Evolutionary conservation across 2,329 filamentous ascomycete genomes (phyloP), one percentile per base, ranked within the genome.

Genomic region (Scedosporium minutisporum): DNA sequence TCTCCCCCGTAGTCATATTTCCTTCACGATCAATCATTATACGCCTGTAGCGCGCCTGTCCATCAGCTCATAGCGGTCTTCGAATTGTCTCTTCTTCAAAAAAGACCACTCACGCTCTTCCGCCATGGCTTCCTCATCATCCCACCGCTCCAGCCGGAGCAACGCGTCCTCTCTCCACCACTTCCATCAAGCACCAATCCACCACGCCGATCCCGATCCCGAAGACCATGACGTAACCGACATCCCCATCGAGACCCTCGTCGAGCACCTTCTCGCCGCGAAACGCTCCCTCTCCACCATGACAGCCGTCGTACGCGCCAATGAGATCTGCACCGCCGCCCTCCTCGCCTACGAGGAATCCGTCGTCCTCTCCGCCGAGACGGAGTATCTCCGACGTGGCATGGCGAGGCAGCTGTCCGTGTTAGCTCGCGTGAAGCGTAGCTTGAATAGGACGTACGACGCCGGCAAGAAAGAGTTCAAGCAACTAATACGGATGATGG

Each of bases 261-360:
- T 97, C 63, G 84, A 86, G 61, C 87, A 96, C 75, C 87, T 97
- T 42, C 85, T 97, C 48, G 87, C 89, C 33, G 90, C 93, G 7
- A 97, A 97, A 73, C 86, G 91, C 55, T 93, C 93, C 1, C 82
- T 97, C 4, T 90, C 89, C 16, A 91, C 91, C 10, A 92, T 96
- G 72, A 85, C 82, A 51, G 87, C 90, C 64, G 91, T 97, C 60
- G 87, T 90, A 71, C 89, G 90, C 64, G 93, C 92, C 66, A 93
- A 95, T 71, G 89, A 96, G 70, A 87, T 97, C 63, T 89, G 95
- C 55, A 91, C 85, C 21, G 80, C 84, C 14, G 91, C 92, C 4
- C 87, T 91, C 41, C 78, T 82, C 38, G 84, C 90, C 41, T 81
- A 96, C 66, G 90, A 96, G 71, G 88, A 95, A 67, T 87, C 87